Conservation (phyloP, 2,329 filamentous ascomycete species). For the Aspergillus tubingensis region DNA sequence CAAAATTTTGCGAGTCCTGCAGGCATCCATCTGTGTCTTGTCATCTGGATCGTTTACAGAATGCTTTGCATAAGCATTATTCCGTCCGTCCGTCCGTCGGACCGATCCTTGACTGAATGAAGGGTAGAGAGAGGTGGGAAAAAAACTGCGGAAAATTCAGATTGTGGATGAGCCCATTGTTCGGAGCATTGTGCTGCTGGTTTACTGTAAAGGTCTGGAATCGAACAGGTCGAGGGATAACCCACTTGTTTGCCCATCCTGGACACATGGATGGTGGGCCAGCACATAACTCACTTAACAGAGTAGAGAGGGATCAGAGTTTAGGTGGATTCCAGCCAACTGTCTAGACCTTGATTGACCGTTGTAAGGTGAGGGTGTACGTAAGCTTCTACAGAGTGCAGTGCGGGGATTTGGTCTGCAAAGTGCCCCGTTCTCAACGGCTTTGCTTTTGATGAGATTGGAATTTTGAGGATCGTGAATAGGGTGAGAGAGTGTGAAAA, state of each 20-base stretch:
- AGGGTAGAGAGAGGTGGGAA: background rate
- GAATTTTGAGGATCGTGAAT: background rate
- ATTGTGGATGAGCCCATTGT: background rate
- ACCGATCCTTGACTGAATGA: background rate
- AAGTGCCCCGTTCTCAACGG: background rate
- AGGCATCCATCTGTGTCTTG: background rate
- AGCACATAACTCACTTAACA: background rate
- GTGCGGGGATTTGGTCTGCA: background rate
- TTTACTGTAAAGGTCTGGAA: background rate
- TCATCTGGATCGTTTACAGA: no score
- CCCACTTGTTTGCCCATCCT: background rate
- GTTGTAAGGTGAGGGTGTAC: background rate
- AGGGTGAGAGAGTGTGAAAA: background rate
- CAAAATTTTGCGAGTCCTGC: background rate
- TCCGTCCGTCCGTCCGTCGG: background rate
- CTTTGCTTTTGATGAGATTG: background rate
- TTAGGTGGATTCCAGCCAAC: background rate
- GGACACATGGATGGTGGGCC: background rate
- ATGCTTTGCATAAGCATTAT: background rate
- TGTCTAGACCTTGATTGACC: conserved; percentile 3
- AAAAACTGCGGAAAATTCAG: background rate
- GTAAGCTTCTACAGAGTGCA: background rate
- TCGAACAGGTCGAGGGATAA: background rate
- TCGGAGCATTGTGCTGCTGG: background rate
- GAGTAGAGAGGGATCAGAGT: background rate